phyloP scores from a whole-genome alignment of 805 yeast species.

The Yamadazyma insecticola region DNA sequence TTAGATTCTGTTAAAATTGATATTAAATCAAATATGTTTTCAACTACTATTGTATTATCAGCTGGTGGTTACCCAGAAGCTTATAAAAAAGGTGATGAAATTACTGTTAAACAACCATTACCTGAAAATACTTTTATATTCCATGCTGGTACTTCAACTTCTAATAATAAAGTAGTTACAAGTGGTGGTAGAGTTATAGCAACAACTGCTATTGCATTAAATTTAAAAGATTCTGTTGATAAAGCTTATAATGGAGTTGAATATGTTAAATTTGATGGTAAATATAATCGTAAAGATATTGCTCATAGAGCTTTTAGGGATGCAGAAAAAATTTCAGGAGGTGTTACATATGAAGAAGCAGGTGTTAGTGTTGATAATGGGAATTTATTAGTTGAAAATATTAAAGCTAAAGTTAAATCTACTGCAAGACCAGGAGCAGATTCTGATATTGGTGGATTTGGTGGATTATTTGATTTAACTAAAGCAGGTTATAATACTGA shows the following conservation, averaged over 20 bases:
- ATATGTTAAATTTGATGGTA: constrained; percentile 63
- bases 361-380: constrained; percentile 99
- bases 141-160: constrained; percentile 87
- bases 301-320: constrained; percentile 93
- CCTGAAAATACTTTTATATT: constrained; percentile 69
- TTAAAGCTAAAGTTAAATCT: constrained; percentile 85
- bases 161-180: constrained; percentile 63
- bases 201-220: constrained; percentile 75
- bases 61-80: constrained; percentile 96
- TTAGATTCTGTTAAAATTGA: constrained; percentile 72
- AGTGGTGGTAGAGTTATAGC: constrained; percentile 98
- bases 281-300: constrained; percentile 86
- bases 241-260: constrained; percentile 84
- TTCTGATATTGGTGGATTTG: constrained; percentile 97
- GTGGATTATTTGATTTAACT: constrained; percentile 89
- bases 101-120: constrained; percentile 46
- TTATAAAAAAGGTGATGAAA: constrained; percentile 82
- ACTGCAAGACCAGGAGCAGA: constrained; percentile 96
- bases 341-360: constrained; percentile 86
- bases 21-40: constrained; percentile 52
- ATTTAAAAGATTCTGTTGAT: constrained; percentile 76
- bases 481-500: constrained; percentile 82
- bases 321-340: constrained; percentile 19
- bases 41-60: constrained; percentile 92
- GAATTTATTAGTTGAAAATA: constrained; percentile 81